These are phyloP conservation scores for Hydnomerulius pinastri DNA, from an alignment of 768 basidiomycete species.

Conservation along the genomic window DNA sequence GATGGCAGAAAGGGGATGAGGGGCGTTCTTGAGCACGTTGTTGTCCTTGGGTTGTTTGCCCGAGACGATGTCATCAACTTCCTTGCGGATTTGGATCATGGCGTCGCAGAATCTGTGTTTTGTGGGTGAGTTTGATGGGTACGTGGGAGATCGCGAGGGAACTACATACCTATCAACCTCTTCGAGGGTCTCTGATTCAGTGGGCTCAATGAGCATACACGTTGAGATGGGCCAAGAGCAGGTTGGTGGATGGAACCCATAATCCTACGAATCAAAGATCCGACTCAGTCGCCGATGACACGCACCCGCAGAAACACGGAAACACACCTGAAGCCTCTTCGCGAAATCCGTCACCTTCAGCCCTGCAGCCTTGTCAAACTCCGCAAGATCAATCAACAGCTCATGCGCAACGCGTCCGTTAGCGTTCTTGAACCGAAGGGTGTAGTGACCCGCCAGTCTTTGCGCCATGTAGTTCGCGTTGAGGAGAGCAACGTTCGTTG, in stretches of 20 bases:
- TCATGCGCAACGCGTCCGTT: constrained; percentile 96
- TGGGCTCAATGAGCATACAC: constrained; percentile 97
- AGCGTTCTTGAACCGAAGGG: constrained; percentile 83
- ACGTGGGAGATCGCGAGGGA: background rate
- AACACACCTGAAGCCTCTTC: constrained; percentile 86
- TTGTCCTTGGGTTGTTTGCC: constrained; percentile 90
- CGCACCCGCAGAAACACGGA: background rate
- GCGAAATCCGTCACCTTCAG: constrained; percentile 96
- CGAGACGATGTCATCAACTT: constrained; percentile 82
- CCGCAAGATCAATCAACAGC: constrained; percentile 90
- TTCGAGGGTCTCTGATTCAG: constrained; percentile 91
- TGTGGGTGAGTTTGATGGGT: background rate
- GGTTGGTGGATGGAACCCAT: constrained; percentile 95
- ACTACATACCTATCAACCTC: constrained; percentile 78
- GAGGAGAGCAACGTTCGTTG: constrained; percentile 85
- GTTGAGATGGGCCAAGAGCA: constrained; percentile 98
- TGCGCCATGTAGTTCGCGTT: constrained; percentile 98
- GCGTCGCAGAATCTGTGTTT: constrained; percentile 87
- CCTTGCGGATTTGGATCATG: constrained; percentile 94
- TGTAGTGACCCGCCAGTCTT: constrained; percentile 83
- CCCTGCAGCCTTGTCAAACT: constrained; percentile 89
- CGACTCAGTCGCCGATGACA: background rate
- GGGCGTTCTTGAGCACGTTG: constrained; percentile 92
- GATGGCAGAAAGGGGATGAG: constrained; percentile 82
- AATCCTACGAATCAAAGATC: constrained; percentile 56